Evolutionary conservation across 73 alveolate genomes (phyloP).

Genomic region (Symbiodinium pilosum): DNA sequence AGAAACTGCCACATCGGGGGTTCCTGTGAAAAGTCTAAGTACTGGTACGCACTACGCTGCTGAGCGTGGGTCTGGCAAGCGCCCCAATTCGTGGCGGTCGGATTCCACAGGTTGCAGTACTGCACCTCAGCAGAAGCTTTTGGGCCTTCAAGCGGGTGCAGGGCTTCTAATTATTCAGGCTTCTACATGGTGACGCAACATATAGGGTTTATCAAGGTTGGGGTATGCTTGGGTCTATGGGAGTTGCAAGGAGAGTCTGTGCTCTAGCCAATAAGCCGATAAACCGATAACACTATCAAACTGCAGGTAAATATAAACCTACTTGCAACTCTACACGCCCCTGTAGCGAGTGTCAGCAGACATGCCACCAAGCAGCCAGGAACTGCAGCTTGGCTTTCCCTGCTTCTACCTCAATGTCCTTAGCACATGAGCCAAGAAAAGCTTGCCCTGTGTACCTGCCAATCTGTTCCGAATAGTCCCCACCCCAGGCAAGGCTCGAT

Average conservation of each 20-base stretch:
- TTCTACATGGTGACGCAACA: no score
- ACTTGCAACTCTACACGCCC: no score
- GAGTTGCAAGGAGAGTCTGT: neutral
- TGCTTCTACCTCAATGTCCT: slow-evolving; percentile 67
- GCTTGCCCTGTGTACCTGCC: neutral
- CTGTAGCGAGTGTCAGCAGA: no score
- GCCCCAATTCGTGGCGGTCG: slow-evolving; percentile 81
- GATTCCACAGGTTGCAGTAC: slow-evolving; percentile 68
- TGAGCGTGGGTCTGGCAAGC: slow-evolving; percentile 31
- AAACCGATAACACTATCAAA: no score
- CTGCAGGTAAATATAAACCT: no score
- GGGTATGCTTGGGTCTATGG: no score
- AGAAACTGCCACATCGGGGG: no score
- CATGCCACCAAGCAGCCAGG: slow-evolving; percentile 28
- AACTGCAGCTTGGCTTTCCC: slow-evolving; percentile 44
- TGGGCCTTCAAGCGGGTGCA: neutral
- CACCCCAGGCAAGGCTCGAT: slow-evolving; percentile 6
- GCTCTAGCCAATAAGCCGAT: no score
- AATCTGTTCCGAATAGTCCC: neutral
- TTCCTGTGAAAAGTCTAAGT: no score
- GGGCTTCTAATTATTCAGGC: neutral
- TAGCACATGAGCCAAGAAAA: neutral
- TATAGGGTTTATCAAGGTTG: no score
- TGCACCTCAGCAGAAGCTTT: slow-evolving; percentile 37
- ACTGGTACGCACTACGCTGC: neutral